These are phyloP conservation scores for Filobasidium uniguttulatum DNA, from an alignment of 1,284 basidiomycete species.

Conservation along the genomic window DNA sequence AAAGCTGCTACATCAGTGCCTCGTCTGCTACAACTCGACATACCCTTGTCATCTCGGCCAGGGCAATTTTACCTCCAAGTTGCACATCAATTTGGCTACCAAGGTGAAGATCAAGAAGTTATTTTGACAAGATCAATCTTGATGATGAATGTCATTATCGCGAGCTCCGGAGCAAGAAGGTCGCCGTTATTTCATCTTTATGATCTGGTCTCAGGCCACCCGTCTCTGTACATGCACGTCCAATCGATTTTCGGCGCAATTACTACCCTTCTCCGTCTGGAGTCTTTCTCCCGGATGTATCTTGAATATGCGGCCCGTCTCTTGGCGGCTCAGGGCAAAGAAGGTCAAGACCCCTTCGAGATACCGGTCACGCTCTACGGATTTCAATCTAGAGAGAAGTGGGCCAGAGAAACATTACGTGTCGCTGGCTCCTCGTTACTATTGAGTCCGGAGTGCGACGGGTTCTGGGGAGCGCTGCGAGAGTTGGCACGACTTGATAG, in stretches of 20 bases:
- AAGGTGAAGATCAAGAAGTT: background rate
- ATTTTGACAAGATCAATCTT: slow-evolving; percentile 4
- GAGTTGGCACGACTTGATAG: background rate
- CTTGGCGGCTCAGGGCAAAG: slow-evolving; percentile 24
- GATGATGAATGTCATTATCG: slow-evolving; percentile 60
- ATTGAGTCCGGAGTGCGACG: background rate
- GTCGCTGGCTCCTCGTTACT: background rate
- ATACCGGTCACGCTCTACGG: slow-evolving; percentile 50
- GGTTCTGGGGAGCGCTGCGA: background rate
- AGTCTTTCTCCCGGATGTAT: slow-evolving; percentile 53
- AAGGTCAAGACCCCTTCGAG: slow-evolving; percentile 45
- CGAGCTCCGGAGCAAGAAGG: slow-evolving; percentile 64
- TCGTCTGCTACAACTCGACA: slow-evolving; percentile 8
- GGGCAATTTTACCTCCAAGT: background rate
- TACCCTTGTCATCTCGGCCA: slow-evolving; percentile 12
- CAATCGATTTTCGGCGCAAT: slow-evolving; percentile 51
- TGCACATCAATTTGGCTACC: background rate
- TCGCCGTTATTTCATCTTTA: slow-evolving; percentile 77
- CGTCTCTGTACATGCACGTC: slow-evolving; percentile 48
- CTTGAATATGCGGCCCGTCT: slow-evolving; percentile 65
- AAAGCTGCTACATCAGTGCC: slow-evolving; percentile 54
- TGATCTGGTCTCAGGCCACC: slow-evolving; percentile 46
- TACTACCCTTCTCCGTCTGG: slow-evolving; percentile 55
- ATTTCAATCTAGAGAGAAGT: slow-evolving; percentile 20
- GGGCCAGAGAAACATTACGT: slow-evolving; percentile 1